Percentiles rank a stretch among this genome's conserved stretches.
Conservation (phyloP, 768 basidiomycete species). For the Saitozyma sp. region DNA sequence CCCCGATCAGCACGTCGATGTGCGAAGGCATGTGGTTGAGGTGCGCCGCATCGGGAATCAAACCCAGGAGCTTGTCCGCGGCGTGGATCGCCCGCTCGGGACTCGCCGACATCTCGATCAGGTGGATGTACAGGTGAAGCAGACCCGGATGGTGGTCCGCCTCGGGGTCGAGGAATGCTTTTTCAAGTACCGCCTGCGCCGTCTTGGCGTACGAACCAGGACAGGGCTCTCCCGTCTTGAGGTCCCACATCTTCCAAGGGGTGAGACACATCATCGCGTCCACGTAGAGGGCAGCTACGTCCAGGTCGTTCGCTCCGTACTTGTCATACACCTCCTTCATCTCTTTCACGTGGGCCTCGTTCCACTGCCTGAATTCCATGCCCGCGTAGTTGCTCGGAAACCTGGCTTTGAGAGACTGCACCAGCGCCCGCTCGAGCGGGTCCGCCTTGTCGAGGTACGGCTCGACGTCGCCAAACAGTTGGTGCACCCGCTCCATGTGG, state of each 20-base stretch:
- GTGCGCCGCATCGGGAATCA: slow-evolving; percentile 43
- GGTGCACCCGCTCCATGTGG: slow-evolving; percentile 6
- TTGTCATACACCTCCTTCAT: slow-evolving; percentile 31
- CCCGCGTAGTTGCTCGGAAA: slow-evolving; percentile 19
- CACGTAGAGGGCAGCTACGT: slow-evolving; percentile 37
- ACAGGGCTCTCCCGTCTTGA: slow-evolving; percentile 32
- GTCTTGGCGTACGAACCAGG: slow-evolving; percentile 15
- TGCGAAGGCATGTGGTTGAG: slow-evolving; percentile 47
- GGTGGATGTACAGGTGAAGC: slow-evolving; percentile 44
- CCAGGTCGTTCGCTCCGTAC: slow-evolving; percentile 22
- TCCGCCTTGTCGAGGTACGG: slow-evolving; percentile 3
- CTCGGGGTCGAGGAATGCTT: slow-evolving; percentile 7
- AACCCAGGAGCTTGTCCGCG: slow-evolving; percentile 23
- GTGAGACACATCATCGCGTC: slow-evolving; percentile 40
- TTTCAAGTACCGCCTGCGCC: slow-evolving; percentile 30
- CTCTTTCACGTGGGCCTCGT: slow-evolving; percentile 22
- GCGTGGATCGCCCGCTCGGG: slow-evolving; percentile 38
- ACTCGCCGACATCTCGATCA: slow-evolving; percentile 35
- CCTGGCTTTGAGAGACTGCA: slow-evolving; percentile 18
- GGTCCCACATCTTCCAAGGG: slow-evolving; percentile 44
- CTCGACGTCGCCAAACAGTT: slow-evolving; percentile 9
- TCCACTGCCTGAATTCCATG: slow-evolving; percentile 26
- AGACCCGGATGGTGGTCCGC: slow-evolving; percentile 31
- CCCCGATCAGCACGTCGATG: slow-evolving; percentile 43
- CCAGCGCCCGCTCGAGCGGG: slow-evolving; percentile 23